Conservation (phyloP, 78 protist species). For the Planoprotostelium fungivorum region DNA sequence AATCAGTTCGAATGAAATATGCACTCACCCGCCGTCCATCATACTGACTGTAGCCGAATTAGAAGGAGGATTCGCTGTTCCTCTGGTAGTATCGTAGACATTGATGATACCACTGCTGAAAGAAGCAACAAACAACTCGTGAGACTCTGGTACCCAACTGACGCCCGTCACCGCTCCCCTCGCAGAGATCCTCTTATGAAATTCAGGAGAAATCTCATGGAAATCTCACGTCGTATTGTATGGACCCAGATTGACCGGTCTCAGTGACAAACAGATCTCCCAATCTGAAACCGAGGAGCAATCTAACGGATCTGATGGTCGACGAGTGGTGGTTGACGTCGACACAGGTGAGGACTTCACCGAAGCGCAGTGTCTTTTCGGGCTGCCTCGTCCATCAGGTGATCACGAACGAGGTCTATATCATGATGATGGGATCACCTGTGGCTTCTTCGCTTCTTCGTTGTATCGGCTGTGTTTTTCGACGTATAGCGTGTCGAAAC, state of each 20-base stretch:
- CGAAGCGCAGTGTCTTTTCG: background rate
- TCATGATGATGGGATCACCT: background rate
- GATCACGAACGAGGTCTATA: background rate
- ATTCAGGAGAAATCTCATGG: background rate
- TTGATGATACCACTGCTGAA: slow-evolving; percentile 31
- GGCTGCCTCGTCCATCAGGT: no score
- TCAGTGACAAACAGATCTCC: background rate
- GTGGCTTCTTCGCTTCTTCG: background rate
- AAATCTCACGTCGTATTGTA: background rate
- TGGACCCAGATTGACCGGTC: background rate
- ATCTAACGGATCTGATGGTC: background rate
- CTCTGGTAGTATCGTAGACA: slow-evolving; percentile 21
- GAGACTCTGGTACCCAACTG: slow-evolving; percentile 48
- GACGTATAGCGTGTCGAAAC: background rate
- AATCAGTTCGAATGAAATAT: background rate
- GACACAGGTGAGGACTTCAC: background rate
- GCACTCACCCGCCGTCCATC: background rate
- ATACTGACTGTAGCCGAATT: slow-evolving; percentile 1
- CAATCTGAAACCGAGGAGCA: background rate
- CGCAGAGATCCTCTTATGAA: background rate
- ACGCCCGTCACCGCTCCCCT: slow-evolving; percentile 15
- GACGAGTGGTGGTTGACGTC: background rate
- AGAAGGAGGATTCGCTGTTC: background rate
- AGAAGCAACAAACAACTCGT: slow-evolving; percentile 18
- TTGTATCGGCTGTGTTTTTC: background rate